Evolutionary conservation across 768 basidiomycete genomes (phyloP).

Genomic region (Bullera alba): DNA sequence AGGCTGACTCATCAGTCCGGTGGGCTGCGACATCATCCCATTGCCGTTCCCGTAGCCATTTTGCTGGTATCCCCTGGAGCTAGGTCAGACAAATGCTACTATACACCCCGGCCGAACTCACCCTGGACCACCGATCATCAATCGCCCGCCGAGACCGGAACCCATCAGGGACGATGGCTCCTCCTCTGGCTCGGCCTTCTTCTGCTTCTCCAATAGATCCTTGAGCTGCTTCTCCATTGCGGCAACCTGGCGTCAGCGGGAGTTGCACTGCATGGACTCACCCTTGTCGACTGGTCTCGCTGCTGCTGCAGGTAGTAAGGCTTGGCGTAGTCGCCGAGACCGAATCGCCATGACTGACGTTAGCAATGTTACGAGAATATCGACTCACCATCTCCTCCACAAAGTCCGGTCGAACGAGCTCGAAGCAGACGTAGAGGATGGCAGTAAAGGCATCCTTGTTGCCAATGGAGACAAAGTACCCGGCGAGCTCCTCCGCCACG

Average conservation of each 20-base stretch:
- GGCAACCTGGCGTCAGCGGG: conserved; percentile 48
- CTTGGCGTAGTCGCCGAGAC: conserved; percentile 94
- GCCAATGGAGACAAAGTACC: conserved; percentile 96
- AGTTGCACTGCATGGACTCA: conserved; percentile 7
- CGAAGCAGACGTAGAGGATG: conserved; percentile 84
- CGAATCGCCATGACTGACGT: conserved; percentile 79
- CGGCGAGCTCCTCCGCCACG: conserved; percentile 86
- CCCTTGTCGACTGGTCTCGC: conserved; percentile 50
- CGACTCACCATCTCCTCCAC: conserved; percentile 67
- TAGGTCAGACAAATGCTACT: not conserved
- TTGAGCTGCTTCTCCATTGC: conserved; percentile 80
- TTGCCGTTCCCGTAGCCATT: not conserved
- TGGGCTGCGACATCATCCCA: conserved; percentile 13
- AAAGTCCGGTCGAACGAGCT: conserved; percentile 83
- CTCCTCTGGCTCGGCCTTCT: conserved; percentile 68
- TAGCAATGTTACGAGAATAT: not conserved
- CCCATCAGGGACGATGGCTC: conserved; percentile 82
- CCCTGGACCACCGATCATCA: conserved; percentile 44
- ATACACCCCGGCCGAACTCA: conserved; percentile 9
- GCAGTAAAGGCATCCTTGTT: conserved; percentile 97
- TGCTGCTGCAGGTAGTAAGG: conserved; percentile 87
- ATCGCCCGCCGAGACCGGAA: conserved; percentile 53
- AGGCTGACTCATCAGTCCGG: conserved; percentile 20
- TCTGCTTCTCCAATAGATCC: conserved; percentile 80
- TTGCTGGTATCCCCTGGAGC: conserved; percentile 1